These are phyloP conservation scores for Phytophthora meadii DNA, from an alignment of 352 stramenopile genomes.

Conservation along the genomic window DNA sequence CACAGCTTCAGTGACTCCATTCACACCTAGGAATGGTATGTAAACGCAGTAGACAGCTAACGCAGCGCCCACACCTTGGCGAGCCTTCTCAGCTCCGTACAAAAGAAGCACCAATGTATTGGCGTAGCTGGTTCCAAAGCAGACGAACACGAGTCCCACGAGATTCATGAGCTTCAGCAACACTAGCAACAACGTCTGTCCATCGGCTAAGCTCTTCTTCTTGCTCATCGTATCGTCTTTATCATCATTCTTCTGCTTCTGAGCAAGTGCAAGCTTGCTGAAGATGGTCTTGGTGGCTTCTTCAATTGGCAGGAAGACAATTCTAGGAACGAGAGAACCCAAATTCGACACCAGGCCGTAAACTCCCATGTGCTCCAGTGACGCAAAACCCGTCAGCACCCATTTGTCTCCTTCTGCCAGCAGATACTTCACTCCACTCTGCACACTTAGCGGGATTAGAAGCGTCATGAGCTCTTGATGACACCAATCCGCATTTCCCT, in stretches of 20 bases:
- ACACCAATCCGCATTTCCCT: conserved; percentile 38
- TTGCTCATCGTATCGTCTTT: conserved; percentile 25
- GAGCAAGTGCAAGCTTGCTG: conserved; percentile 83
- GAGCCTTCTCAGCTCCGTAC: conserved; percentile 77
- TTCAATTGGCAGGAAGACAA: conserved; percentile 97
- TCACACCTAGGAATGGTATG: conserved; percentile 95
- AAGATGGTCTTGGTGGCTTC: conserved; percentile 96
- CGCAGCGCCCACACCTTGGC: conserved; percentile 56
- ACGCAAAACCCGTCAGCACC: conserved; percentile 91
- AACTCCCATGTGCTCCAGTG: conserved; percentile 94
- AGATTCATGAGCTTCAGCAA: conserved; percentile 88
- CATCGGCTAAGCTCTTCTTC: conserved; percentile 41
- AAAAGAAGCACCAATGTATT: conserved; percentile 82
- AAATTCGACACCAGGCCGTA: conserved; percentile 97
- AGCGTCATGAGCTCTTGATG: conserved; percentile 68
- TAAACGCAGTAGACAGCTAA: conserved; percentile 93
- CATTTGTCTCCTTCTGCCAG: conserved; percentile 98
- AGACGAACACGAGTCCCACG: conserved; percentile 84
- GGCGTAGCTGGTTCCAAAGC: conserved; percentile 86
- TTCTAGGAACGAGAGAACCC: conserved; percentile 94
- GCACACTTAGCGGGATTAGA: conserved; percentile 82
- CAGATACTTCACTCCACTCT: conserved; percentile 97
- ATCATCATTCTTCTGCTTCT: conserved; percentile 23
- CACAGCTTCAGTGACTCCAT: conserved; percentile 97
- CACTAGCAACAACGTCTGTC: conserved; percentile 63